Evolutionary conservation across 2,329 filamentous ascomycete species (phyloP), one percentile per base, ranked within the genome.

Genomic region (Myrmaecium sp.): DNA sequence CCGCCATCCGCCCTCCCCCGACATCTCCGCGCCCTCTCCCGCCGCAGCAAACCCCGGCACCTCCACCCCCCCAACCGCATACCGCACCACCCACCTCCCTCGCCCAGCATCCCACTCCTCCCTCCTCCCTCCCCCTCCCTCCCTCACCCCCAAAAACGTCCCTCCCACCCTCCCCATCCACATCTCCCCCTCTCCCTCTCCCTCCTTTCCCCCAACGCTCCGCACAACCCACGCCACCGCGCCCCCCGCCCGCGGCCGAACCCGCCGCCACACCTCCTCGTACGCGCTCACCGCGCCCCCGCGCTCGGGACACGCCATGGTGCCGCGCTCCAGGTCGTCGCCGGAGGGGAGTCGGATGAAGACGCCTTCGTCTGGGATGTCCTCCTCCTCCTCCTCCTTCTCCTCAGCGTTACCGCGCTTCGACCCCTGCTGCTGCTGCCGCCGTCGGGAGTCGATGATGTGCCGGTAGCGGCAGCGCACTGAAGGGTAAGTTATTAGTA

Each of bases 221-320:
- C 21, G 26, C 18, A 22, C 8, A 18, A n/a, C 23, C 1, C 47
- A 41, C 8, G 50, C 54, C 30, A 58, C 55, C 3, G 47, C 52
- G 0, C 53, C 54, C 3, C 57, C 55, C 1, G 24, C 51, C 3
- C 39, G 60, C 2, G 47, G 46, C 0, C 53, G 52, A 2, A 41
- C 51, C 11, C 46, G 51, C 2, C 49, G 52, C 22, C 48, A 49
- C n/a, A 58, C 34, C 43, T 57, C 4, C 49, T 46, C 0, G 43
- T 57, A 2, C 53, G 44, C 10, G 54, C 54, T 29, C 59, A 59
- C 35, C 37, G 59, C 8, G 47, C 52, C 13, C 42, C 38, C 14
- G 29, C 57, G 13, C 30, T 42, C n/a, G n/a, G n/a, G n/a, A n/a
- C n/a, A n/a, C n/a, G n/a, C n/a, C n/a, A n/a, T n/a, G n/a, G n/a